Percentiles rank a stretch among this genome's conserved stretches.
Evolutionary conservation across 495 filamentous ascomycete species (phyloP).

Genomic region (Pyronema domesticum): DNA sequence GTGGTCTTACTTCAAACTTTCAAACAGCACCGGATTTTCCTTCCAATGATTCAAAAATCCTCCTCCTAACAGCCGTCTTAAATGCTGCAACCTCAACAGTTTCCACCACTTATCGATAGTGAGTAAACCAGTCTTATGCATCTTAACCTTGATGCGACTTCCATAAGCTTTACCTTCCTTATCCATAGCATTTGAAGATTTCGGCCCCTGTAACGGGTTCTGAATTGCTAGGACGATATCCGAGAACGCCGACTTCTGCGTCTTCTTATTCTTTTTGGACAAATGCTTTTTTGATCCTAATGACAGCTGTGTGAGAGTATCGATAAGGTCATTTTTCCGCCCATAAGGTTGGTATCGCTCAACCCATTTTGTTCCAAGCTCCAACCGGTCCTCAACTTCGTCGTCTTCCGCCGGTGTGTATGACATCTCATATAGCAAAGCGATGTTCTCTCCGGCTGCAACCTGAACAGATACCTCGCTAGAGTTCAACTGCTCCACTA

Average conservation of each 20-base stretch:
- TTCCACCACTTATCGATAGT: constrained; percentile 87
- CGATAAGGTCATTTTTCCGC: constrained; percentile 25
- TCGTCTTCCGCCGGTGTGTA: constrained; percentile 44
- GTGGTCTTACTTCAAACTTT: constrained; percentile 42
- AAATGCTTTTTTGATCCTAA: constrained; percentile 49
- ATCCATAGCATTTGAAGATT: constrained; percentile 52
- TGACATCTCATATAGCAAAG: constrained; percentile 71
- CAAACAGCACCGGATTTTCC: constrained; percentile 60
- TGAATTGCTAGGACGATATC: constrained; percentile 76
- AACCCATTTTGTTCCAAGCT: constrained; percentile 26
- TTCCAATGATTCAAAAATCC: constrained; percentile 70
- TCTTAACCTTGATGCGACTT: constrained; percentile 55
- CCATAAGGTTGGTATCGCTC: constrained; percentile 29
- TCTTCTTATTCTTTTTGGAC: constrained; percentile 61
- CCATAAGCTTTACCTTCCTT: constrained; percentile 60
- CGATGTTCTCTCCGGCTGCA: constrained; percentile 77
- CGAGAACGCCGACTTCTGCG: constrained; percentile 56
- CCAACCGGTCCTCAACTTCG: constrained; percentile 33
- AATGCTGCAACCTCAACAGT: constrained; percentile 52
- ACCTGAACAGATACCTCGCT: constrained; percentile 60
- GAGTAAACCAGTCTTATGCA: constrained; percentile 54
- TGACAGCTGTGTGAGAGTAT: constrained; percentile 31
- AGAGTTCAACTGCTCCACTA: constrained; percentile 78
- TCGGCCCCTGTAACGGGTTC: constrained; percentile 52
- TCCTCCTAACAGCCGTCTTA: constrained; percentile 60